Evolutionary conservation across 306 rosid species (phyloP), one percentile per base, ranked within the genome.

Genomic region (Medicago lupulina): DNA sequence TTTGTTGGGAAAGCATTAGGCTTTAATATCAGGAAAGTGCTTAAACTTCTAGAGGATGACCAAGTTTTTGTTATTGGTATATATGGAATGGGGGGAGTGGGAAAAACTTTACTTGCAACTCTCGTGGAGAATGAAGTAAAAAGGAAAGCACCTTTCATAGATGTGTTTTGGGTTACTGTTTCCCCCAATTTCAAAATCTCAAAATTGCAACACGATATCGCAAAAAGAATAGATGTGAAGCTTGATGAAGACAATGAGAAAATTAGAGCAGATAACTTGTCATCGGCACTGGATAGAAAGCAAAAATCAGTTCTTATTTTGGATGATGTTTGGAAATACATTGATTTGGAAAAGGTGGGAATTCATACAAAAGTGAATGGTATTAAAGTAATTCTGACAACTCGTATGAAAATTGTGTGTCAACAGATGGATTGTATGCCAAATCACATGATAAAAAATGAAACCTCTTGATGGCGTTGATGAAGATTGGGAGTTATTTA

Each of bases 71-170:
- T 50, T 0, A 60, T 83, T 67, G 85, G 84, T 0, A 1, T 83
- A 4, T 14, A 68, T 41, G 87, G 87, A 21, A 83, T 76, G 76
- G 87, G 79, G 1, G 86, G 89, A 9, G 78, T 75, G 7, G 87
- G 89, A 1, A 86, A 86, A 75, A 83, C 87, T 36, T 58, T 61
- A 2, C 18, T 86, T 2, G 80, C 75, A 11, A 67, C 53, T 2
- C 75, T 71, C 14, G 14, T 86, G 6, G 41, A 66, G 43, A 34
- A 70, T 18, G 59, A 61, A 43, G 19, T 82, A 23, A 18, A 9
- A 49, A 69, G 77, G 17, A 34, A 46, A 1, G 5, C 21, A 75
- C 3, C 17, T 59, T 79, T 79, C 9, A 54, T 61, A 0, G 1
- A 55, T 40, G 79, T 72, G 25, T 50, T 76, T 61, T 84, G 84